Percentiles rank a stretch among this genome's conserved stretches.
Conservation (phyloP, 2,329 filamentous ascomycete species). For the Phyllosticta citriasiana region DNA sequence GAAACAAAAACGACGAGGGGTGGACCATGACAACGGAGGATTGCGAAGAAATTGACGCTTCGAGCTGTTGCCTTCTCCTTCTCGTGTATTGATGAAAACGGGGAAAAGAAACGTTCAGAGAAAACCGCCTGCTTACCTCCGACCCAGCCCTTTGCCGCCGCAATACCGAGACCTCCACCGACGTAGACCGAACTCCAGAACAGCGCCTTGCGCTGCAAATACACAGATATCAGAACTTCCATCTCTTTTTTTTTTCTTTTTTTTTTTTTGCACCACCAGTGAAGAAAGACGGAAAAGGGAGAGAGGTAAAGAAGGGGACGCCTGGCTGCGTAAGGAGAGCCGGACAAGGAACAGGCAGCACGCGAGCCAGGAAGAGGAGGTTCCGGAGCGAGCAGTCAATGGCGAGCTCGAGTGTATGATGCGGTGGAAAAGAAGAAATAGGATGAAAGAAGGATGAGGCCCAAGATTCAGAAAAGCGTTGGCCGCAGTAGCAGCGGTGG, state of each 20-base stretch:
- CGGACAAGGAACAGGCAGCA: not conserved
- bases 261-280: not conserved
- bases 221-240: slow-evolving; percentile 4
- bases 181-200: not conserved
- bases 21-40: too few relatives aligned
- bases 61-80: not conserved
- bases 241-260: not conserved
- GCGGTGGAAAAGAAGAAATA: not conserved
- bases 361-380: not conserved
- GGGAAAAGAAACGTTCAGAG: not conserved
- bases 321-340: not conserved
- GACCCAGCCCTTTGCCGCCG: slow-evolving; percentile 3
- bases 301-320: not conserved
- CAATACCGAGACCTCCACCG: not conserved
- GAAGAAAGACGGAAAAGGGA: not conserved
- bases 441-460: not conserved
- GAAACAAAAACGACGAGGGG: slow-evolving; percentile 17
- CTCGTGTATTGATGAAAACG: not conserved
- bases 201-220: slow-evolving; percentile 6
- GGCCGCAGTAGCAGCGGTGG: not conserved
- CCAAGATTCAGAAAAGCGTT: not conserved
- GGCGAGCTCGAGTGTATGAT: not conserved
- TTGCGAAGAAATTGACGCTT: too few relatives aligned
- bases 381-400: not conserved
- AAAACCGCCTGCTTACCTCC: not conserved